These are phyloP conservation scores for Mycena alexandri DNA, from an alignment of 768 basidiomycete genomes.

Conservation along the genomic window DNA sequence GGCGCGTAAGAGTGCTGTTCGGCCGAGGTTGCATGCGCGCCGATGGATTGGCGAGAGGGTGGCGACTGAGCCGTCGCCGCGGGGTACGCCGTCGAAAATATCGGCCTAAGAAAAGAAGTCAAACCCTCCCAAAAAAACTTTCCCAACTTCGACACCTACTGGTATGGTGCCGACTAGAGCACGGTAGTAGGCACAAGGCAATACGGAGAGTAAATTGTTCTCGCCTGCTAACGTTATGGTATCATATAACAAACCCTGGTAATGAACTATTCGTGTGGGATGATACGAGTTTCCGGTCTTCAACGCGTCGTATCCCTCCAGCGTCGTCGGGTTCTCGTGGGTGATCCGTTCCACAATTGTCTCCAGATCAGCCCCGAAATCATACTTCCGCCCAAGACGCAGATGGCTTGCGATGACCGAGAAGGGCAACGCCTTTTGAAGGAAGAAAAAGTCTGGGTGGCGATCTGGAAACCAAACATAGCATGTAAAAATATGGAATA, in stretches of 20 bases:
- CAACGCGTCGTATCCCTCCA: conserved; percentile 28
- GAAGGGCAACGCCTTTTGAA: conserved; percentile 11
- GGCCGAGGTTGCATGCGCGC: conserved; percentile 25
- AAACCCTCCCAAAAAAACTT: not conserved
- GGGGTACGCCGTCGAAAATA: conserved; percentile 28
- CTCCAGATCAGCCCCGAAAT: conserved; percentile 14
- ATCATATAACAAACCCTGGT: conserved; percentile 24
- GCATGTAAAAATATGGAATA: not conserved
- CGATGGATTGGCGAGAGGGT: conserved; percentile 22
- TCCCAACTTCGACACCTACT: not conserved
- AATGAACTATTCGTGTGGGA: conserved; percentile 15
- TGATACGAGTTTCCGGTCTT: conserved; percentile 14
- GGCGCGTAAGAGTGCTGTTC: conserved; percentile 16
- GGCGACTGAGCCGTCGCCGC: conserved; percentile 24
- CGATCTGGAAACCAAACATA: not conserved
- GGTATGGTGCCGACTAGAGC: not conserved
- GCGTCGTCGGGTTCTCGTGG: conserved; percentile 24
- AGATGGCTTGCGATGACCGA: conserved; percentile 11
- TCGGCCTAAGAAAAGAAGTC: not conserved
- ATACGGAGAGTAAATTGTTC: conserved; percentile 19
- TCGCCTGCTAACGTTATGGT: conserved; percentile 31
- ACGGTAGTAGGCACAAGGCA: conserved; percentile 32
- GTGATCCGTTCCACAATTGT: conserved; percentile 25
- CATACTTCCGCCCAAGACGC: conserved; percentile 26
- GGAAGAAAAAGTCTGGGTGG: conserved; percentile 14